Evolutionary conservation across 768 basidiomycete genomes (phyloP), one percentile per base, ranked within the genome.

Genomic region (Suillus cothurnatus): DNA sequence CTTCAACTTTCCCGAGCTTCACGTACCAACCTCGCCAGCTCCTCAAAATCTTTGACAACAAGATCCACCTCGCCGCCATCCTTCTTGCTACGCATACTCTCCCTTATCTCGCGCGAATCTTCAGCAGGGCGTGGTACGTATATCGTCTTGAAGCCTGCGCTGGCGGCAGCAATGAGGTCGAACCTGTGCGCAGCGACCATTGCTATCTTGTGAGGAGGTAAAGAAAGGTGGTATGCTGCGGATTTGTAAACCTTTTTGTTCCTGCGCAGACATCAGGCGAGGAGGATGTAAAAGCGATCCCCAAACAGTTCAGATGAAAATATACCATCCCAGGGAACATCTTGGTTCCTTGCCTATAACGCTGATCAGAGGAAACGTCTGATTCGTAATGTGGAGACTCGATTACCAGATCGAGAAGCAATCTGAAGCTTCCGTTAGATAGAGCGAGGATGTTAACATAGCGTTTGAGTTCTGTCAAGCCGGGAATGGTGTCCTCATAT

Each of bases 111-210:
- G 0, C 6, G 39, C 2, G 63, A 64, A 57, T 86, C 85, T 65
- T 89, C 86, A 0, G 78, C 76, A 0, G 78, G 75, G 2, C 88
- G 81, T 0, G 80, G 83, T 0, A 91, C 79, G 63, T 89, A 91
- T 1, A 91, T 75, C 0, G 88, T 87, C 66, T 79, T 82, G 77
- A 89, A 77, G 1, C 89, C 89, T 4, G 79, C 74, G 0, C 69
- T 71, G 0, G 80, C 82, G 0, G 89, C 88, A 0, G 80, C 86
- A 1, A 80, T 79, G 15, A 89, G 77, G 69, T 91, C 90, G 64
- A 75, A 79, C 4, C 79, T 78, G 74, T 91, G 90, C 9, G 88
- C 81, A 0, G 89, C 88, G 12, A 91, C 89, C 84, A 91, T 85
- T 2, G 85, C 88, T 45, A 84, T 79, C 47, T 81, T 81, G 12